These are phyloP conservation scores for Curvularia hawaiiensis DNA, from an alignment of 2,329 filamentous ascomycete genomes.

Conservation along the genomic window DNA sequence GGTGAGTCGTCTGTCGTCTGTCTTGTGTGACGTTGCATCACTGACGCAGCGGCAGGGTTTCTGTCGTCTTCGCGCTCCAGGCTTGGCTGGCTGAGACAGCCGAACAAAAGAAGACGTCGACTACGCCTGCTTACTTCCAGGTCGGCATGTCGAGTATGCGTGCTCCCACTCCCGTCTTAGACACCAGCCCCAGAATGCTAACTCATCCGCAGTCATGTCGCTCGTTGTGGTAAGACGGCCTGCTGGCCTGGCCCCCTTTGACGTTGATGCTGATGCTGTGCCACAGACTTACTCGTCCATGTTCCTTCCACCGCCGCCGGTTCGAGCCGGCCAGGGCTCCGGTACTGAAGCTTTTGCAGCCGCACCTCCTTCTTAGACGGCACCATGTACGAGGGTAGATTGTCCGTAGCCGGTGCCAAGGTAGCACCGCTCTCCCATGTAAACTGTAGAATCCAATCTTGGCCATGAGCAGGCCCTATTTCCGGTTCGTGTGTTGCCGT, in stretches of 20 bases:
- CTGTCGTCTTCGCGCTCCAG: constrained; percentile 75
- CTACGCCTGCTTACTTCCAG: constrained; percentile 75
- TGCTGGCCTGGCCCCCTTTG: not conserved
- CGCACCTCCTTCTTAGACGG: constrained; percentile 48
- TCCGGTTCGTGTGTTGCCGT: constrained; percentile 4
- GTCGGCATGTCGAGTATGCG: constrained; percentile 80
- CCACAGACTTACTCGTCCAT: constrained; percentile 64
- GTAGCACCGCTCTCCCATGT: constrained; percentile 22
- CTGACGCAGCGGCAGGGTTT: constrained; percentile 59
- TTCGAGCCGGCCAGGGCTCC: constrained; percentile 40
- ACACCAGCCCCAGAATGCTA: constrained; percentile 7
- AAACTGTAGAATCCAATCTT: constrained; percentile 20
- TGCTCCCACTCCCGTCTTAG: not conserved
- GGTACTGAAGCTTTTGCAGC: constrained; percentile 57
- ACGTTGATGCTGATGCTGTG: constrained; percentile 20
- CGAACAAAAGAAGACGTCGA: constrained; percentile 65
- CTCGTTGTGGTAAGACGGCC: constrained; percentile 50
- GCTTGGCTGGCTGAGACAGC: constrained; percentile 78
- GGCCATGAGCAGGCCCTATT: constrained; percentile 1
- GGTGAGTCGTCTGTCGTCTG: constrained; percentile 49
- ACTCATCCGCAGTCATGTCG: constrained; percentile 47
- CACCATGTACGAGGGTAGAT: constrained; percentile 1
- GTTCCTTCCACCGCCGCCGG: constrained; percentile 63
- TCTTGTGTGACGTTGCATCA: constrained; percentile 13
- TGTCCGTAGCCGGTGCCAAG: constrained; percentile 6